Conservation (phyloP, 1,284 basidiomycete genomes). For the Pseudozyma tsukubaensis region DNA sequence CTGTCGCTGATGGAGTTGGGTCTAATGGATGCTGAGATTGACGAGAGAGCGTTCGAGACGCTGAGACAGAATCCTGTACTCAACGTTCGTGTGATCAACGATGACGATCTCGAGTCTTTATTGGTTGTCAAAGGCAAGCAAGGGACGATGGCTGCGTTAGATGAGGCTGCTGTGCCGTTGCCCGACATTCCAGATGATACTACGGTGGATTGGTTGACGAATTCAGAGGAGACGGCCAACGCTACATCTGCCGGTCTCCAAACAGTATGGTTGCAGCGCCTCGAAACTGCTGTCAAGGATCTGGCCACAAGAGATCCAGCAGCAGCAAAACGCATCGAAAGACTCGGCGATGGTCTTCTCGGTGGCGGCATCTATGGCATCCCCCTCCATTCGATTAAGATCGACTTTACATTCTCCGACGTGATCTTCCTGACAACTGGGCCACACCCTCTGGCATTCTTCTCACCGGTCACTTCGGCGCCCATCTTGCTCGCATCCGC, state of each 20-base stretch:
- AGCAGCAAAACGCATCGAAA: constrained; percentile 4
- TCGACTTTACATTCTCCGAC: not conserved
- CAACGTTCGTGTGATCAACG: constrained; percentile 45
- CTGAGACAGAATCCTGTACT: constrained; percentile 32
- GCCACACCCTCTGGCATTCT: constrained; percentile 22
- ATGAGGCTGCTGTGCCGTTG: constrained; percentile 8
- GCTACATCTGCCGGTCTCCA: no score
- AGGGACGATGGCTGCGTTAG: constrained; percentile 6
- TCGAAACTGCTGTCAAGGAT: not conserved
- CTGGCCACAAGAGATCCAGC: not conserved
- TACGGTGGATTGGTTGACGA: constrained; percentile 21
- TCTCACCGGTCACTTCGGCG: constrained; percentile 5
- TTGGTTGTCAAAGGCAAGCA: constrained; percentile 8
- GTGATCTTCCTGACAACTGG: constrained; percentile 6
- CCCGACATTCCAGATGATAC: constrained; percentile 22
- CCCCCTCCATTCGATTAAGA: not conserved
- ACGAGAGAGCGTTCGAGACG: constrained; percentile 20
- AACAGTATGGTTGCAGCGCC: constrained; percentile 7
- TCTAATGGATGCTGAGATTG: constrained; percentile 22
- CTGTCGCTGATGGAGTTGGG: constrained; percentile 23
- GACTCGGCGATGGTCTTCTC: constrained; percentile 4
- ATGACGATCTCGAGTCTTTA: constrained; percentile 42
- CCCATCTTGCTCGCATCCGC: constrained; percentile 15
- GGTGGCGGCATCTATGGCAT: constrained; percentile 5
- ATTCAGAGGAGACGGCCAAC: not conserved